Conservation (phyloP, 345 rosid genomes). For the Lumnitzera littorea region DNA sequence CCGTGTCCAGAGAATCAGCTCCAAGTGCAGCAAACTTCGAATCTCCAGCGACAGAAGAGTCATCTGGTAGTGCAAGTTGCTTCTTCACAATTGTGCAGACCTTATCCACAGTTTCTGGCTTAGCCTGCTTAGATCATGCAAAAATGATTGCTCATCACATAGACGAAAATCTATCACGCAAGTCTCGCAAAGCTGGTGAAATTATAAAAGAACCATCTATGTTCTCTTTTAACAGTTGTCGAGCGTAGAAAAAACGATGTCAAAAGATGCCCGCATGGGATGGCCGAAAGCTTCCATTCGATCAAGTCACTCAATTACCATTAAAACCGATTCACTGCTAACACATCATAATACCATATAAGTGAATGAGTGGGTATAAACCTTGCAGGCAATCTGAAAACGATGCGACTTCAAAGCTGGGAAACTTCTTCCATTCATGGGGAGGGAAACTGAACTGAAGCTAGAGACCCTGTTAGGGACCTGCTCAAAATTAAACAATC, state of each 20-base stretch:
- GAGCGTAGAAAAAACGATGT: no score
- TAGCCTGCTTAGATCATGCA: slow-evolving; percentile 21
- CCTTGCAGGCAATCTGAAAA: slow-evolving; percentile 36
- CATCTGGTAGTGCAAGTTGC: slow-evolving; percentile 37
- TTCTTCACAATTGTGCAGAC: slow-evolving; percentile 40
- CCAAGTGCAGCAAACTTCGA: slow-evolving; percentile 42
- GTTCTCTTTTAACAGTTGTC: no score
- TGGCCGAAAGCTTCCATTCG: no score
- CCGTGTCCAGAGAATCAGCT: slow-evolving; percentile 54
- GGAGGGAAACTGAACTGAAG: slow-evolving; percentile 25
- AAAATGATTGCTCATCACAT: background rate
- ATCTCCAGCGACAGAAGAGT: slow-evolving; percentile 26
- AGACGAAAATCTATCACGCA: background rate
- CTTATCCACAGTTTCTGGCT: slow-evolving; percentile 32
- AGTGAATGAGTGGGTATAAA: slow-evolving; percentile 16
- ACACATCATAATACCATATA: background rate
- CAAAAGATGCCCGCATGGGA: no score
- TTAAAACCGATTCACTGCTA: background rate
- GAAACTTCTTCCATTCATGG: slow-evolving; percentile 23
- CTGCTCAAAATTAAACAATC: slow-evolving; percentile 17
- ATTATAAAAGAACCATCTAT: no score
- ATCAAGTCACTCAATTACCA: no score
- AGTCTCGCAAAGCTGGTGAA: no score
- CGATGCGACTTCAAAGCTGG: slow-evolving; percentile 30
- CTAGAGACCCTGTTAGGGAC: slow-evolving; percentile 20